A percentile compares a stretch with the other conserved stretches of the same genome.
These are phyloP conservation scores for Ustilago xerochloae DNA, from an alignment of 1,284 basidiomycete species.

Conservation along the genomic window DNA sequence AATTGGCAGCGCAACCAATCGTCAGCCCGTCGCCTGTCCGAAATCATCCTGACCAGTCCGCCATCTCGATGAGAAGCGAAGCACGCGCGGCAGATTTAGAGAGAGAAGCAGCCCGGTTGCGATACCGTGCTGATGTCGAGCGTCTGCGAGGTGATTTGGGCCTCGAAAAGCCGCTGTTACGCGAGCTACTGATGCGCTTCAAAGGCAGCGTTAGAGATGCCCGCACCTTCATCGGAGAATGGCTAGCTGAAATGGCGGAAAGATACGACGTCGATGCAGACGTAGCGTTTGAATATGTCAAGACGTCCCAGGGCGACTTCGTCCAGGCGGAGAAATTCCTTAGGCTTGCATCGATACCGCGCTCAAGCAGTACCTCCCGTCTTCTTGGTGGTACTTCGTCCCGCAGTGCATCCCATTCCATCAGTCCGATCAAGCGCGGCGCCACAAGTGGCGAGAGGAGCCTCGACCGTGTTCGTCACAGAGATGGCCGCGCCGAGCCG, in stretches of 20 bases:
- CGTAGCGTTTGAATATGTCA: slow-evolving; percentile 40
- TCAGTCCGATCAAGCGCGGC: slow-evolving; percentile 17
- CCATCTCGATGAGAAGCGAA: not conserved
- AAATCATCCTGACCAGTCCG: not conserved
- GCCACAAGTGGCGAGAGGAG: slow-evolving; percentile 1
- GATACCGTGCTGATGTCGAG: slow-evolving; percentile 23
- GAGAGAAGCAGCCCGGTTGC: slow-evolving; percentile 16
- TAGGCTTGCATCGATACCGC: slow-evolving; percentile 12
- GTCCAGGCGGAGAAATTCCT: slow-evolving; percentile 35
- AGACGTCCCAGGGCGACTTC: slow-evolving; percentile 34
- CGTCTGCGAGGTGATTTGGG: slow-evolving; percentile 23
- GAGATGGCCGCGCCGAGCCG: not conserved
- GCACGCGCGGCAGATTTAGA: not conserved
- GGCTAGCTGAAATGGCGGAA: slow-evolving; percentile 18
- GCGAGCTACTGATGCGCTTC: slow-evolving; percentile 22
- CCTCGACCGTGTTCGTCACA: not conserved
- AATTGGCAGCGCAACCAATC: not conserved
- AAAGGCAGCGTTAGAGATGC: slow-evolving; percentile 18
- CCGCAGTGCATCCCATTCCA: slow-evolving; percentile 3
- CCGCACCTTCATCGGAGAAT: slow-evolving; percentile 11
- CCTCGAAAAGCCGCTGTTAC: slow-evolving; percentile 9
- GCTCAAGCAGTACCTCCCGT: slow-evolving; percentile 5
- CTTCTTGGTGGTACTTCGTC: not conserved
- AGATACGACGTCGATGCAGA: slow-evolving; percentile 20
- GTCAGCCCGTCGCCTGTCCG: not conserved